phyloP scores from a whole-genome alignment of 805 yeast genomes.

The Starmerella vaccinii region DNA sequence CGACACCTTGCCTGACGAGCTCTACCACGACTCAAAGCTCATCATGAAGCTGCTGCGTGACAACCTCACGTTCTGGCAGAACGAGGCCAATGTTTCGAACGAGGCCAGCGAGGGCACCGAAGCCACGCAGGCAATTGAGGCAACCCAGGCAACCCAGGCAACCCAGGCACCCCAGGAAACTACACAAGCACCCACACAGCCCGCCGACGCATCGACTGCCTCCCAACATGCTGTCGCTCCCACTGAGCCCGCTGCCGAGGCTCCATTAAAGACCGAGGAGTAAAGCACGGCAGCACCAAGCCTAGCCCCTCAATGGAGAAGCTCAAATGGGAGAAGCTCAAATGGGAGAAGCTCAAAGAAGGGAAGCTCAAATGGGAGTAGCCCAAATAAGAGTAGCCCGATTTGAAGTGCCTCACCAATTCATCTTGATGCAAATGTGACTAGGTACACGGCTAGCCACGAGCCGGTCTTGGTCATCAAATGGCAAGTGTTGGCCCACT shows the following conservation, averaged over 20 bases:
- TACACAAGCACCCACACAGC: no score
- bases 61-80: conserved; percentile 96
- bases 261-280: not conserved
- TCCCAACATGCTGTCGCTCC: not conserved
- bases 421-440: no score
- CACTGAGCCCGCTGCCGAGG: not conserved
- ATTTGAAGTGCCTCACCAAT: no score
- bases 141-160: not conserved
- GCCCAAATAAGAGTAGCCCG: no score
- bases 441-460: no score
- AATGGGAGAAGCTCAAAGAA: no score
- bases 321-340: no score
- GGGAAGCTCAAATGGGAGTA: no score
- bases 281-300: no score
- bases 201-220: not conserved
- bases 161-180: not conserved
- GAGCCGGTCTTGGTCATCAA: no score
- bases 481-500: no score
- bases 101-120: not conserved
- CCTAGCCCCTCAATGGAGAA: no score
- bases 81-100: conserved; percentile 38
- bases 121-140: not conserved
- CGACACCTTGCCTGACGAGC: conserved; percentile 94
- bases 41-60: conserved; percentile 98
- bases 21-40: conserved; percentile 95